phyloP scores from a whole-genome alignment of 139 green algal genomes.

The Chlamydomonas sphaeroides region DNA sequence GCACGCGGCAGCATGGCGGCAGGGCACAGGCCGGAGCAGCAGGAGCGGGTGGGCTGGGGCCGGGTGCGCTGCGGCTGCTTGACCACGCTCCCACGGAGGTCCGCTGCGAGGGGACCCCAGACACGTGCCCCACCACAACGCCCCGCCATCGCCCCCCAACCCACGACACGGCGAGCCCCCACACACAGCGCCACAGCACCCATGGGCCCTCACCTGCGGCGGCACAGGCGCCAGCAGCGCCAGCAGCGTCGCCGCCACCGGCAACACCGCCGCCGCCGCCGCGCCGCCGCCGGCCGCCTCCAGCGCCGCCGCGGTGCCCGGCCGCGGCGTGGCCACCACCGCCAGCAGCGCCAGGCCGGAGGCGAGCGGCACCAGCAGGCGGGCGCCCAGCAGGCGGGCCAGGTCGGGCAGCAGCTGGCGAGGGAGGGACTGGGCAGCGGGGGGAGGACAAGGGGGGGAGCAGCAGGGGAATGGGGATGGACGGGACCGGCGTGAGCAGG shows the following conservation, averaged over 20 bases:
- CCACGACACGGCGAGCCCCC: neutral
- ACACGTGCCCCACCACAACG: too few relatives aligned
- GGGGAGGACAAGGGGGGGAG: too few relatives aligned
- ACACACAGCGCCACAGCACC: neutral
- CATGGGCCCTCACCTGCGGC: slow-evolving; percentile 11
- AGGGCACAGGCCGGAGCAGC: too few relatives aligned
- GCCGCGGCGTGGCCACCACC: neutral
- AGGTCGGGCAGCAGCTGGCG: slow-evolving; percentile 39
- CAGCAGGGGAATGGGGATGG: too few relatives aligned
- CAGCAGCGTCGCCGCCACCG: slow-evolving; percentile 19
- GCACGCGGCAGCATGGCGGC: too few relatives aligned
- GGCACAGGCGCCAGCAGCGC: slow-evolving; percentile 38
- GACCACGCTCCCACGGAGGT: too few relatives aligned
- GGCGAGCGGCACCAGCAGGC: slow-evolving; percentile 46
- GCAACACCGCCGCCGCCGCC: slow-evolving; percentile 8
- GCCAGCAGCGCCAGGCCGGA: slow-evolving; percentile 15
- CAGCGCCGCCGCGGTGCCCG: neutral
- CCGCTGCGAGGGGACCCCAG: too few relatives aligned
- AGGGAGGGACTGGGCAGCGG: too few relatives aligned
- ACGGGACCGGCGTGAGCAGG: too few relatives aligned
- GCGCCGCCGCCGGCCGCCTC: neutral
- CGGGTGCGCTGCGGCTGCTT: too few relatives aligned
- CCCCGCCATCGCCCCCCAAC: too few relatives aligned
- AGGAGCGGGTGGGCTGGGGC: too few relatives aligned
- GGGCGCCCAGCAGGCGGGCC: slow-evolving; percentile 18